Conservation (phyloP, 2,329 filamentous ascomycete species). For the Fusarium albidum region DNA sequence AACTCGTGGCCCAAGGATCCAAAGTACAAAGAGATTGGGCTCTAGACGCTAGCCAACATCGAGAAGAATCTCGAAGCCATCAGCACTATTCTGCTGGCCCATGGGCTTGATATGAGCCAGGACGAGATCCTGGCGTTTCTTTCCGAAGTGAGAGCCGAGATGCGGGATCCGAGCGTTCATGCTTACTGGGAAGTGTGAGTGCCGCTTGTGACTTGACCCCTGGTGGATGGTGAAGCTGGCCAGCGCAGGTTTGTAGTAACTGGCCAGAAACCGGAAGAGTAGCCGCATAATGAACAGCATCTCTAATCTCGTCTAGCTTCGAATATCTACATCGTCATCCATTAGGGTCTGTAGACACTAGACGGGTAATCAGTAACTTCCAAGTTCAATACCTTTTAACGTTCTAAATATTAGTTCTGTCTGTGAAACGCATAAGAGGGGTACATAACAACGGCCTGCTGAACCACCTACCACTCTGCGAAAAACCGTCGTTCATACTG, state of each 20-base stretch:
- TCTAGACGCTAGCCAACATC: conserved; percentile 21
- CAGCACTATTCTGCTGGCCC: conserved; percentile 3
- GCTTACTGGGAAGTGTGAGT: conserved; percentile 28
- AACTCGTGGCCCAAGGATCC: conserved; percentile 27
- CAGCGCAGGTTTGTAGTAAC: background rate
- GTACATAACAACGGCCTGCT: no score
- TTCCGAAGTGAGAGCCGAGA: conserved; percentile 13
- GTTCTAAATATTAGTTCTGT: no score
- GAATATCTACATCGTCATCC: no score
- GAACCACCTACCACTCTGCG: no score
- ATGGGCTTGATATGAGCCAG: conserved; percentile 18
- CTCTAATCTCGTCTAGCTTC: no score
- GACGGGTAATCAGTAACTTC: no score
- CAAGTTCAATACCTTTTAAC: no score
- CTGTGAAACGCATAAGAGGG: no score
- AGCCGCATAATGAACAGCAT: no score
- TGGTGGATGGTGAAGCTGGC: background rate
- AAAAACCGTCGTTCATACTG: no score
- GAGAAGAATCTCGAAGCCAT: conserved; percentile 17
- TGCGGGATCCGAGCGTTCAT: conserved; percentile 12
- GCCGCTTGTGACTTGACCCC: rapidly evolving
- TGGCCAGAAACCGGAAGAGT: conserved; percentile 18
- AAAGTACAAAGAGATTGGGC: conserved; percentile 20
- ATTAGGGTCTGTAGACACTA: no score
- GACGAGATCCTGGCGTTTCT: conserved; percentile 16